Evolutionary conservation across 1,139 yeast genomes (phyloP).

Genomic region (Saccharomyces uvarum): DNA sequence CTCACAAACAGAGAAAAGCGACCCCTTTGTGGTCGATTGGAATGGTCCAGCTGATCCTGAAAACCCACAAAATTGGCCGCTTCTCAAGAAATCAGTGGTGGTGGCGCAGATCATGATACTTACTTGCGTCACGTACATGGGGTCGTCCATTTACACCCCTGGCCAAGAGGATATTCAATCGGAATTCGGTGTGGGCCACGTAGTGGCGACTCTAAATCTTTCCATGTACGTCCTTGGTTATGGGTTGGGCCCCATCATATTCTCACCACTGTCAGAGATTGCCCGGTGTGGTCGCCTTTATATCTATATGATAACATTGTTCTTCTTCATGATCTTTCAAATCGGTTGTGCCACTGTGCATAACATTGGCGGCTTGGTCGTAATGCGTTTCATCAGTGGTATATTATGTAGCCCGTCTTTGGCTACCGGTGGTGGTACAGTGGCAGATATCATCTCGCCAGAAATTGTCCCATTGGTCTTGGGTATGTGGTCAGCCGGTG

Average conservation of each 20-base stretch:
- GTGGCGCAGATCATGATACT: slow-evolving; percentile 39
- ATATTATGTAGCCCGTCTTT: slow-evolving; percentile 51
- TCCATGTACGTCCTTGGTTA: slow-evolving; percentile 41
- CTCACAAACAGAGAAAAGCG: not conserved
- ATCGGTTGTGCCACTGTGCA: slow-evolving; percentile 52
- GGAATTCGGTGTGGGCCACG: slow-evolving; percentile 20
- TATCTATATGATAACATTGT: slow-evolving; percentile 46
- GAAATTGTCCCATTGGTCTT: slow-evolving; percentile 37
- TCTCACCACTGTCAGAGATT: slow-evolving; percentile 49
- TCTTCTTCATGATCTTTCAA: slow-evolving; percentile 49
- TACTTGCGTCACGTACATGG: slow-evolving; percentile 51
- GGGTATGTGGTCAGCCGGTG: slow-evolving; percentile 46
- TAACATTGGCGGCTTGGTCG: slow-evolving; percentile 46
- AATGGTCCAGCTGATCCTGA: slow-evolving; percentile 42
- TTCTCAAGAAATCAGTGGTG: slow-evolving; percentile 35
- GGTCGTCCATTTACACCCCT: slow-evolving; percentile 55
- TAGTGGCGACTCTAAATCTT: slow-evolving; percentile 16
- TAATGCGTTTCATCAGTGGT: slow-evolving; percentile 48
- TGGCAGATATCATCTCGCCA: slow-evolving; percentile 45
- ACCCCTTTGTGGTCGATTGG: slow-evolving; percentile 18
- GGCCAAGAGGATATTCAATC: slow-evolving; percentile 31
- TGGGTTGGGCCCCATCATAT: slow-evolving; percentile 49
- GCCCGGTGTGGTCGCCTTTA: slow-evolving; percentile 47
- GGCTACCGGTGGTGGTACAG: slow-evolving; percentile 53
- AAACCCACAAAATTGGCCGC: slow-evolving; percentile 52